phyloP scores from a whole-genome alignment of 2,329 filamentous ascomycete genomes.

The Fusarium redolens region DNA sequence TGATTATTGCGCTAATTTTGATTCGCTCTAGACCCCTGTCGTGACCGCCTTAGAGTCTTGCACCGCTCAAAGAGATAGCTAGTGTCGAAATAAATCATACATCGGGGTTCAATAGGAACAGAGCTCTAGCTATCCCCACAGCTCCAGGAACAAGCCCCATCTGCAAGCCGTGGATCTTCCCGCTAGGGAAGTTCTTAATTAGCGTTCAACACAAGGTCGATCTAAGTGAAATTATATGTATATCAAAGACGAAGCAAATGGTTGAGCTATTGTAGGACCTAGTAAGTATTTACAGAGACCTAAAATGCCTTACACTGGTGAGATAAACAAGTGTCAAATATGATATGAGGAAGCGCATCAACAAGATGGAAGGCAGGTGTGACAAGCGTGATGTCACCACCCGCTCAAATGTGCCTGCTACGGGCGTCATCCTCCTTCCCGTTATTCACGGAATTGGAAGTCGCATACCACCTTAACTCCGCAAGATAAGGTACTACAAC shows the following conservation, averaged over 20 bases:
- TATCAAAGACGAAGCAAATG: neutral
- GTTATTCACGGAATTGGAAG: slow-evolving; percentile 8
- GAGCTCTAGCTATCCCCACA: slow-evolving; percentile 3
- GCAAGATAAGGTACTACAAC: slow-evolving; percentile 9
- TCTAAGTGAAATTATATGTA: neutral
- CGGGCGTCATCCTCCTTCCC: slow-evolving; percentile 13
- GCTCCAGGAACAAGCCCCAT: neutral
- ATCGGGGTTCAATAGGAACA: neutral
- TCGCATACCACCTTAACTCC: slow-evolving; percentile 29
- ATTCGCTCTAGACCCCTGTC: too few relatives aligned
- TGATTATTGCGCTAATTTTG: too few relatives aligned
- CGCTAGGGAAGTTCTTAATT: slow-evolving; percentile 11
- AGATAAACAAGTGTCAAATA: neutral
- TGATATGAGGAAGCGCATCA: neutral
- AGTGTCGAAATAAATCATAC: slow-evolving; percentile 9
- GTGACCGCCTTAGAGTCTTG: too few relatives aligned
- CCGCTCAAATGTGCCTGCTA: neutral
- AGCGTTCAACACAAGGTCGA: slow-evolving; percentile 4
- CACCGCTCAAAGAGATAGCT: too few relatives aligned
- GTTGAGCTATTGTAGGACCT: neutral
- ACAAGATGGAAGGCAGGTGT: neutral
- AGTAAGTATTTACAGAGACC: neutral
- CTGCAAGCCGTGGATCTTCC: slow-evolving; percentile 25
- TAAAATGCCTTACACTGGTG: neutral
- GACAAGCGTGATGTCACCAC: slow-evolving; percentile 32